Percentiles rank a stretch among this genome's conserved stretches.
These are phyloP conservation scores for Rhodotorula babjevae DNA, from an alignment of 768 basidiomycete genomes.

Conservation along the genomic window DNA sequence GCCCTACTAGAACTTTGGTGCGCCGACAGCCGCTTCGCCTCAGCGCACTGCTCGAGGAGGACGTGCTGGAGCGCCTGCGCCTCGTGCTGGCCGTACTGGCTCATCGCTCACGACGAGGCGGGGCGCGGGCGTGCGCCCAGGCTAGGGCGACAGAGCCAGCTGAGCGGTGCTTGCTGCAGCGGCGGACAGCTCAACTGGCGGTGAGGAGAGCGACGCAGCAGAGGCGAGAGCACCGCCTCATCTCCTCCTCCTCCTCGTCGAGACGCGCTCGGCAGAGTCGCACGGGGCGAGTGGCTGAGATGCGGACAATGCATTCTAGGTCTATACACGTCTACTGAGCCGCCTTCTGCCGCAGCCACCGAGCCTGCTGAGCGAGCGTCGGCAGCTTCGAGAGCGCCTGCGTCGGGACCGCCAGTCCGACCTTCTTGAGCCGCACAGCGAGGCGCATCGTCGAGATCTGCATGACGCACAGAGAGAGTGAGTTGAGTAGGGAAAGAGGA, in stretches of 20 bases:
- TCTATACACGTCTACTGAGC: neutral
- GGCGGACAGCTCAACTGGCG: too few species aligned
- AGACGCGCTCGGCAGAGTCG: too few species aligned
- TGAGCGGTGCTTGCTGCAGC: neutral
- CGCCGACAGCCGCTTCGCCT: too few species aligned
- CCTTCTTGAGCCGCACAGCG: conserved; percentile 21
- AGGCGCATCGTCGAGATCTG: conserved; percentile 35
- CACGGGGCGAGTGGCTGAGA: too few species aligned
- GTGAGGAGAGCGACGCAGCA: too few species aligned
- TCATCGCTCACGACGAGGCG: neutral
- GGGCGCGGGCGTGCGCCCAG: neutral
- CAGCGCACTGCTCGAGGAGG: neutral
- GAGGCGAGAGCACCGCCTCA: neutral
- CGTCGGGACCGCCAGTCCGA: conserved; percentile 19
- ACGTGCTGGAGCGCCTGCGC: neutral
- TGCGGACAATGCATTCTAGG: too few species aligned
- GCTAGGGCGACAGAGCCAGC: neutral
- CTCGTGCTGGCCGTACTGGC: neutral
- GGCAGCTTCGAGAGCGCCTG: conserved; percentile 10
- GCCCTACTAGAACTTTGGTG: neutral
- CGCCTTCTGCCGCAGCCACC: conserved; percentile 11
- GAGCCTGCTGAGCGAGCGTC: conserved; percentile 20
- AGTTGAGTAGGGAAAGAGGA: neutral
- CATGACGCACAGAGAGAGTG: neutral
- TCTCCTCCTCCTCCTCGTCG: too few species aligned